Conservation (phyloP, 495 filamentous ascomycete genomes). For the Halenospora varia region DNA sequence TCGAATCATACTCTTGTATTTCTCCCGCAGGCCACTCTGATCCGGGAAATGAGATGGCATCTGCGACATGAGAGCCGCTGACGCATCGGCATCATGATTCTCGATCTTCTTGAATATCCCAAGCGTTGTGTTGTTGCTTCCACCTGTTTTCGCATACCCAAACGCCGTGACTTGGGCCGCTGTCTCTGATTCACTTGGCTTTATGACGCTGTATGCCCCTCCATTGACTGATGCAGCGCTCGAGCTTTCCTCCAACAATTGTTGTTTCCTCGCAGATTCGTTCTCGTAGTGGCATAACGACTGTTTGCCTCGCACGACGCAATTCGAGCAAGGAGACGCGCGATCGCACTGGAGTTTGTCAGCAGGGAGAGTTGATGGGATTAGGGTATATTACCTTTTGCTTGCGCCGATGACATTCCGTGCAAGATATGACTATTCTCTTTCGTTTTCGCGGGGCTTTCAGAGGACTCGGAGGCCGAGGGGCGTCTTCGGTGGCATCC, state of each 20-base stretch:
- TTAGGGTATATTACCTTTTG: slow-evolving; percentile 44
- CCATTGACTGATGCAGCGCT: slow-evolving; percentile 4
- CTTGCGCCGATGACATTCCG: slow-evolving; percentile 60
- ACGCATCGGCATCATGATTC: slow-evolving; percentile 27
- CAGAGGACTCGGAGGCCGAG: slow-evolving; percentile 7
- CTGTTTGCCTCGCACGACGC: slow-evolving; percentile 47
- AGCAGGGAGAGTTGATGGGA: not conserved
- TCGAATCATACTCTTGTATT: slow-evolving; percentile 49
- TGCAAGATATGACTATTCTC: slow-evolving; percentile 57
- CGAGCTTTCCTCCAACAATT: slow-evolving; percentile 27
- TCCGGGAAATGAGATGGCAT: slow-evolving; percentile 19
- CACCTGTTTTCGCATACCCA: slow-evolving; percentile 41
- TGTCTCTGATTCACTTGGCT: slow-evolving; percentile 18
- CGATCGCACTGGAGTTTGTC: slow-evolving; percentile 48
- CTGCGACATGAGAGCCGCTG: slow-evolving; percentile 14
- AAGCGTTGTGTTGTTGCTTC: slow-evolving; percentile 38
- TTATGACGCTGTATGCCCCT: slow-evolving; percentile 3
- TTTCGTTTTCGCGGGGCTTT: slow-evolving; percentile 48
- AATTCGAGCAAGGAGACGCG: slow-evolving; percentile 58
- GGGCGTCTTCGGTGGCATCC: slow-evolving; percentile 5
- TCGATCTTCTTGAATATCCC: slow-evolving; percentile 49
- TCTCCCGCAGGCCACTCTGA: slow-evolving; percentile 36
- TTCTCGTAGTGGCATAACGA: slow-evolving; percentile 46
- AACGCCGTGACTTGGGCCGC: slow-evolving; percentile 32
- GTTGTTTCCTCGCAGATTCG: slow-evolving; percentile 39